Percentiles rank a stretch among this genome's conserved stretches.
These are phyloP conservation scores for Mycena maculata DNA, from an alignment of 768 basidiomycete species.

Conservation along the genomic window DNA sequence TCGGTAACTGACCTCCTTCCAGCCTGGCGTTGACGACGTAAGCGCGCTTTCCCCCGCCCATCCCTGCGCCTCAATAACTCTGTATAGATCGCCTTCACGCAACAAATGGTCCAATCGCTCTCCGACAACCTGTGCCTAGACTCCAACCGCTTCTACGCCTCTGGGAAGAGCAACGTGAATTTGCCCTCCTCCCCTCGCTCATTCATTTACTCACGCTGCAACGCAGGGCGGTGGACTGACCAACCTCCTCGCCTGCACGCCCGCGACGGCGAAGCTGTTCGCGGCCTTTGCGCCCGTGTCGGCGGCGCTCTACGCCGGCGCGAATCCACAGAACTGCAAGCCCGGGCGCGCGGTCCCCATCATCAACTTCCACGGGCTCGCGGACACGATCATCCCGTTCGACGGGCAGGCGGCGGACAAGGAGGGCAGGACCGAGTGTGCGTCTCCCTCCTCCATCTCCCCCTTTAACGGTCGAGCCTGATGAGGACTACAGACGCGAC, in stretches of 20 bases:
- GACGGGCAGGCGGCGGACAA: slow-evolving; percentile 8
- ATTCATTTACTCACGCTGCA: not conserved
- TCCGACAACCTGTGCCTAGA: slow-evolving; percentile 33
- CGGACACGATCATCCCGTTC: slow-evolving; percentile 25
- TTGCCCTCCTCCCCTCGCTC: not conserved
- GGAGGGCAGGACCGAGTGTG: slow-evolving; percentile 27
- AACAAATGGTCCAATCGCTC: slow-evolving; percentile 24
- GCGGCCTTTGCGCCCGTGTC: slow-evolving; percentile 34
- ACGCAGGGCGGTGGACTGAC: slow-evolving; percentile 31
- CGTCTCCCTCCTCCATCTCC: not conserved
- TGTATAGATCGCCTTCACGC: slow-evolving; percentile 29
- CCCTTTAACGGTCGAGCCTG: no score
- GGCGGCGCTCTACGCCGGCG: slow-evolving; percentile 31
- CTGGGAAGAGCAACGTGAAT: slow-evolving; percentile 34
- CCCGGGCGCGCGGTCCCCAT: slow-evolving; percentile 30
- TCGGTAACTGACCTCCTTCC: not conserved
- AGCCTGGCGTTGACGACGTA: slow-evolving; percentile 31
- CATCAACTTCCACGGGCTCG: slow-evolving; percentile 33
- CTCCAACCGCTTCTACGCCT: slow-evolving; percentile 32
- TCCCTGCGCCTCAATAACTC: not conserved
- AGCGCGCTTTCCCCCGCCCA: not conserved
- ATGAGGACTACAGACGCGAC: slow-evolving; percentile 33
- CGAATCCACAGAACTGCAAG: slow-evolving; percentile 25
- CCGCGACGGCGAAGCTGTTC: slow-evolving; percentile 28
- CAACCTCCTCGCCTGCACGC: slow-evolving; percentile 34